These are phyloP conservation scores for Alternaria panax DNA, from an alignment of 2,329 filamentous ascomycete genomes.

Conservation along the genomic window DNA sequence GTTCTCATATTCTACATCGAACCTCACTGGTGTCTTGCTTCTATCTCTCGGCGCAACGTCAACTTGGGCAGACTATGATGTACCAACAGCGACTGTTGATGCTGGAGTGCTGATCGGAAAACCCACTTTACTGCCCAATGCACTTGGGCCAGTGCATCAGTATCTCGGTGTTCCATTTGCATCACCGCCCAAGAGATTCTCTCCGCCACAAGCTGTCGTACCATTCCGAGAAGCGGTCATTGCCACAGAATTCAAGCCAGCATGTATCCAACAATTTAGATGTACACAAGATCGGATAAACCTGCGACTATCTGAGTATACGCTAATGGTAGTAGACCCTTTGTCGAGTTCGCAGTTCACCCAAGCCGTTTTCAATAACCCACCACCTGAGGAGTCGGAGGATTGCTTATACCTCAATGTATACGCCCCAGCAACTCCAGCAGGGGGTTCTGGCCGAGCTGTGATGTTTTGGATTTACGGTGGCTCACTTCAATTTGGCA, in stretches of 20 bases:
- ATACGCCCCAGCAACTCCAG: conserved; percentile 36
- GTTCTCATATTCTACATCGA: background rate
- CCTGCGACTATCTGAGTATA: background rate
- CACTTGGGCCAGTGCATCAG: conserved; percentile 34
- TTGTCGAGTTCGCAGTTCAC: conserved; percentile 22
- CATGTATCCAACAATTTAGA: conserved; percentile 38
- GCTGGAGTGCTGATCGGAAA: conserved; percentile 36
- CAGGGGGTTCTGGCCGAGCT: conserved; percentile 25
- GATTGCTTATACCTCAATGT: conserved; percentile 54
- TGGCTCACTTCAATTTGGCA: conserved; percentile 36
- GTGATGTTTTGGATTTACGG: conserved; percentile 46
- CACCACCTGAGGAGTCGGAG: conserved; percentile 40
- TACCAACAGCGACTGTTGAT: conserved; percentile 36
- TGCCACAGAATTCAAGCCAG: conserved; percentile 25
- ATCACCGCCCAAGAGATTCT: conserved; percentile 37
- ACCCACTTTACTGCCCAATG: conserved; percentile 30
- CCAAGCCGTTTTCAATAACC: conserved; percentile 33
- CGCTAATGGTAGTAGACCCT: conserved; percentile 21
- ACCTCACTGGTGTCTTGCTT: background rate
- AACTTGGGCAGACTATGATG: conserved; percentile 6
- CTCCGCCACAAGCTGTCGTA: conserved; percentile 23
- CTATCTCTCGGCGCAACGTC: background rate
- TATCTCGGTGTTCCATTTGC: conserved; percentile 44
- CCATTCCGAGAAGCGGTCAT: conserved; percentile 26
- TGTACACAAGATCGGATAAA: conserved; percentile 16